Evolutionary conservation across 805 yeast species (phyloP).

Genomic region (Candida endomychidarum): DNA sequence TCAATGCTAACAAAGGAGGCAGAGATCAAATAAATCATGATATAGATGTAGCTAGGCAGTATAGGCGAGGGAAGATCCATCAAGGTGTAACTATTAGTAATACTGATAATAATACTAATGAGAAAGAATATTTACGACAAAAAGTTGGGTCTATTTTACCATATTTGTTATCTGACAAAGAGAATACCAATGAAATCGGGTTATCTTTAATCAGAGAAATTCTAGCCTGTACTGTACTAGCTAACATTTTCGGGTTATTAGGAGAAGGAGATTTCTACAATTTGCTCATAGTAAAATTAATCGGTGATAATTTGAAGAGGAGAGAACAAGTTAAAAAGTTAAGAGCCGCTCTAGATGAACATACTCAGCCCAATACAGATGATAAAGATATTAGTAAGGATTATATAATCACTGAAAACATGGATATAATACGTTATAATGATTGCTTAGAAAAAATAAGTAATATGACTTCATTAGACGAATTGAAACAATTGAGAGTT

Average conservation of each 20-base stretch:
- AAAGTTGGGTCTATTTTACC: conserved; percentile 48
- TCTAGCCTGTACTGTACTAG: conserved; percentile 46
- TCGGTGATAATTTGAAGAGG: conserved; percentile 68
- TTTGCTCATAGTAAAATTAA: conserved; percentile 53
- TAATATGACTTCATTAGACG: conserved; percentile 28
- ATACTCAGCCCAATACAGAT: conserved; percentile 32
- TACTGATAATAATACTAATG: conserved; percentile 31
- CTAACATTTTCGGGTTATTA: conserved; percentile 55
- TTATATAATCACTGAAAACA: conserved; percentile 16
- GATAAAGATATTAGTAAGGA: conserved; percentile 11
- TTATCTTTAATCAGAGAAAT: conserved; percentile 59
- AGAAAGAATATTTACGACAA: conserved; percentile 50
- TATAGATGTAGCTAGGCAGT: conserved; percentile 42
- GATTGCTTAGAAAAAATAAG: conserved; percentile 16
- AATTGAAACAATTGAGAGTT: conserved; percentile 50
- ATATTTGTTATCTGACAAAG: conserved; percentile 45
- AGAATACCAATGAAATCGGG: conserved; percentile 50
- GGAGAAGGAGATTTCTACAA: conserved; percentile 81
- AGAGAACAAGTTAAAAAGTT: conserved; percentile 71
- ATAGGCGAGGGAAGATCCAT: conserved; percentile 56
- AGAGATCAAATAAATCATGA: conserved; percentile 33
- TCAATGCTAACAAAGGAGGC: conserved; percentile 17
- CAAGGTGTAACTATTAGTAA: conserved; percentile 47
- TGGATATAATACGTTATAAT: conserved; percentile 19
- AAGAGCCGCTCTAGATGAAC: conserved; percentile 67